Percentiles rank a stretch among this genome's conserved stretches.
Evolutionary conservation across 73 alveolate species (phyloP).

Genomic region (Tetrahymena thermophila): DNA sequence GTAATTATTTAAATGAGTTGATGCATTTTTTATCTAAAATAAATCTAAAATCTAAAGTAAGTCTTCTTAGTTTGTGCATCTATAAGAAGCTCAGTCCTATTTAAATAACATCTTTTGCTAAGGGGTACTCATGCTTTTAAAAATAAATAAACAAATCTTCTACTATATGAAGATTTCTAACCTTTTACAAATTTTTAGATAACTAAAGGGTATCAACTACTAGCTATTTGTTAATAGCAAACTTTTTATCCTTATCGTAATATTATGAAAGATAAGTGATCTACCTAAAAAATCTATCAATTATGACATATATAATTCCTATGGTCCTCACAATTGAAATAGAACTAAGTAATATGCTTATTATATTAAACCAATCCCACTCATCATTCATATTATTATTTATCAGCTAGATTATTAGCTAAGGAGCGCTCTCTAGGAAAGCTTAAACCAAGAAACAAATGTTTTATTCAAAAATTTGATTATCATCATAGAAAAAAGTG

Average conservation of each 20-base stretch:
- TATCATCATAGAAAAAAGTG: neutral
- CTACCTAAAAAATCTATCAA: neutral
- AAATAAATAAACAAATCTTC: neutral
- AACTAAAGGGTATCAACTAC: neutral
- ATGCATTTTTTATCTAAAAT: neutral
- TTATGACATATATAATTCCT: neutral
- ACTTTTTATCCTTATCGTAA: neutral
- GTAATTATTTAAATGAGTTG: neutral
- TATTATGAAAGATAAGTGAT: neutral
- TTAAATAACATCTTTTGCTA: neutral
- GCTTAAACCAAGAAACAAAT: neutral
- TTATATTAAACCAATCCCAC: neutral
- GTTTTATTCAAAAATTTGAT: neutral
- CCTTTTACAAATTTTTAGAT: neutral
- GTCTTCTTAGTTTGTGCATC: neutral
- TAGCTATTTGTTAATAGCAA: neutral
- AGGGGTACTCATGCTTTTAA: neutral
- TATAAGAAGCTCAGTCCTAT: neutral
- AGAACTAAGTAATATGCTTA: neutral
- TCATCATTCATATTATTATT: neutral
- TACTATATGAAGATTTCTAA: neutral
- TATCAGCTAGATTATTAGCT: neutral
- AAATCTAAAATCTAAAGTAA: neutral
- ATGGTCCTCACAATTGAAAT: neutral
- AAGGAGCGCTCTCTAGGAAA: neutral